Base-by-base conservation (phyloP, 805 yeast genomes). In the Metschnikowia anglica region DNA sequence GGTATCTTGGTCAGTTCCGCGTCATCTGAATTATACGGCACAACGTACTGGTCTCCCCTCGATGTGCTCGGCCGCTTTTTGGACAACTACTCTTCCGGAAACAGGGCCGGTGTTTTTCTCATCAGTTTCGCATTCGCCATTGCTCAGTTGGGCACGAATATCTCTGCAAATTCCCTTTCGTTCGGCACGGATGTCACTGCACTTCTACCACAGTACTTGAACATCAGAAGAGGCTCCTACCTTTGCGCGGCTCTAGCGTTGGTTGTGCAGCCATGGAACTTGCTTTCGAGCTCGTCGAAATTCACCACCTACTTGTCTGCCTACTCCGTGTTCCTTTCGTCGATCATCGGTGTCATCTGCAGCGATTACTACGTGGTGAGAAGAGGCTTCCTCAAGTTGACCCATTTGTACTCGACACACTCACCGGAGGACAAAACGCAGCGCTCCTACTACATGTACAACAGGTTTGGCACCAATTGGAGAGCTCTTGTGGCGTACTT, bases 1-100 rank as follows among this genome's bases (percentile, higher is more conserved):
- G 96, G 97, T 61, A 83, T 88, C 45, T 68, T 88, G 46, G 88
- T 88, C 17, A 81, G 95, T 20, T 83, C 95, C 7, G 86, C 96
- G 1, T 83, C 93, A 3, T 70, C 80, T 32, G 61, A 73, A 4
- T 59, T 86, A 53, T 87, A 80, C 59, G 86, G 84, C 19, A 79
- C 74, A 49, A 76, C 87, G 24, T 77, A 76, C 59, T 88, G 97
- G 97, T 77, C 84, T 40, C 97, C 97, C 6, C 66, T 88, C 44
- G 95, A 85, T 52, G 86, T 86, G 3, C 69, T 88, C 52, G 74
- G 74, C 12, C 68, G 76, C 37, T 86, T 84, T 56, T 74, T 88
- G 53, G 61, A 56, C 46, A 59, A 70, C 42, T 69, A 65, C 50
- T 60, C 77, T 4, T 43, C 74, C 1, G 84, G 90, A 20, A 78